Evolutionary conservation across 148 eudicot genomes (phyloP), one percentile per base, ranked within the genome.

Genomic region (Fagopyrum esculentum): DNA sequence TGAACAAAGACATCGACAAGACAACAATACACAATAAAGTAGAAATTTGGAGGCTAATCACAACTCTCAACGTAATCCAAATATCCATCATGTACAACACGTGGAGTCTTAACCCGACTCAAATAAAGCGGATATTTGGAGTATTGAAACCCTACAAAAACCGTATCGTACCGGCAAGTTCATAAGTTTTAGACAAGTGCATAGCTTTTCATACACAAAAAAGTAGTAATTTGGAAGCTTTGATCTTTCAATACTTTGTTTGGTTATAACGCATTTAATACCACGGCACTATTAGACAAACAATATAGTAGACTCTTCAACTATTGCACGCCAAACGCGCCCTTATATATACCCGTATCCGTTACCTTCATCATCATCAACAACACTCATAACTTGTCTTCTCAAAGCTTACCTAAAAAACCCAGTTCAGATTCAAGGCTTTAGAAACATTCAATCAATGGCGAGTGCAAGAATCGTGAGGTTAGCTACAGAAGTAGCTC

Each of bases 381-480:
- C 7, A 60, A 6, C 43, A 26, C 66, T 10, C 66, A 60, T 9
- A 60, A 9, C 11, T 59, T 59, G 13, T 4, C 30, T 6, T 22
- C 35, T 60, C 66, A 60, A 9, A 22, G 1, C 40, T 5, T 6
- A 22, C 13, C 66, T 26, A 19, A 60, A 61, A 44, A 63, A 29
- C 13, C 45, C 15, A 29, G 0, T 29, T 29, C 44, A 63, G 44
- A 63, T 11, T 30, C 69, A 63, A 35, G 16, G n/a, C n/a, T 63
- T n/a, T 9, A 8, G 8, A 10, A 5, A 44, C 22, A 9, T 17
- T 71, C 8, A 48, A 71, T 45, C 74, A 51, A 73, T 71, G 74
- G 74, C 74, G 40, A 71, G 74, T 71, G 74, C 74, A 9, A 46
- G 74, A 46, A 71, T 71, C n/a, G 74, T 35, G n/a, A 71, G 74